Percentiles rank a stretch among this genome's conserved stretches.
phyloP scores from a whole-genome alignment of 176 grass and related monocot genomes.

The Rhynchospora breviuscula region DNA sequence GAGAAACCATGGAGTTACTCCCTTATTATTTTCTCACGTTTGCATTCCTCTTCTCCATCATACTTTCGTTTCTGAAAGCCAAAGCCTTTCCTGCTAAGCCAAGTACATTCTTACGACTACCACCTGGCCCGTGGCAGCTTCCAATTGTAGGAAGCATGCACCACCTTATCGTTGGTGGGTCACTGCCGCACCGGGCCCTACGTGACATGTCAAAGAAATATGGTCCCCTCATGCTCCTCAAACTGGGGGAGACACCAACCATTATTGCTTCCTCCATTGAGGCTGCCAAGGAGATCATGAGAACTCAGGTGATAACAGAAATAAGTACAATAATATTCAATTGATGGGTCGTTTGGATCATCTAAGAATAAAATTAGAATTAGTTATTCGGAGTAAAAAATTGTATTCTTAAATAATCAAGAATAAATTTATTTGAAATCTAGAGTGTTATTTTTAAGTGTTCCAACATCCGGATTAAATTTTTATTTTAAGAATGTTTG shows the following conservation, averaged over 20 bases:
- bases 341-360: too few relatives aligned
- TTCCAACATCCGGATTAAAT: too few relatives aligned
- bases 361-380: too few relatives aligned
- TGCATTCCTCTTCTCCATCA: background rate
- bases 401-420: too few relatives aligned
- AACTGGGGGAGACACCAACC: constrained; percentile 45
- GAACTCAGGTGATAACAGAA: constrained; percentile 27
- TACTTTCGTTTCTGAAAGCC: constrained; percentile 10
- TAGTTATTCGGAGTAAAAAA: too few relatives aligned
- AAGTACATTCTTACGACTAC: background rate
- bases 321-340: background rate
- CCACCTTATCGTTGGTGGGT: constrained; percentile 32
- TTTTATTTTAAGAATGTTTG: too few relatives aligned
- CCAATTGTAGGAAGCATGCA: constrained; percentile 49
- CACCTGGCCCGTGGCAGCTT: constrained; percentile 38
- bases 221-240: constrained; percentile 53
- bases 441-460: too few relatives aligned
- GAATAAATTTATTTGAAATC: too few relatives aligned
- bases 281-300: constrained; percentile 47
- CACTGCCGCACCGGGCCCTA: constrained; percentile 39
- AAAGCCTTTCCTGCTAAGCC: background rate
- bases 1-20: constrained; percentile 7
- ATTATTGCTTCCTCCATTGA: constrained; percentile 45
- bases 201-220: constrained; percentile 19
- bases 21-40: constrained; percentile 2